A percentile compares a stretch with the other conserved stretches of the same genome.
phyloP scores from a whole-genome alignment of 306 rosid species.

The Begonia fuchsioides region DNA sequence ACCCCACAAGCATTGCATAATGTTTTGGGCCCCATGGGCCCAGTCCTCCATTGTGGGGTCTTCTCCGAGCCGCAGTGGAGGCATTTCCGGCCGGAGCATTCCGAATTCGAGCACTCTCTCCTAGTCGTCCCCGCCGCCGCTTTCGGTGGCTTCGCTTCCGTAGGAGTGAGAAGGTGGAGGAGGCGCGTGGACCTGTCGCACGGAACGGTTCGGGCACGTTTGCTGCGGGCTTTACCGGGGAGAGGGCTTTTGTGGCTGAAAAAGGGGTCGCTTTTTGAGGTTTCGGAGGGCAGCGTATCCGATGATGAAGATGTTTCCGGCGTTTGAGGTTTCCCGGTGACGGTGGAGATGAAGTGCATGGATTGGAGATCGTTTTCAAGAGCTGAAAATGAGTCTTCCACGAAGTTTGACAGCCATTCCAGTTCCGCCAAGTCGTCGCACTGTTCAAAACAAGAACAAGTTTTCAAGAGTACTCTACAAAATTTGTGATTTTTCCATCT shows the following conservation, averaged over 20 bases:
- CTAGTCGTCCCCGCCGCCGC: slow-evolving; percentile 4
- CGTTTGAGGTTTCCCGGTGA: slow-evolving; percentile 32
- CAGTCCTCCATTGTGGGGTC: slow-evolving; percentile 71
- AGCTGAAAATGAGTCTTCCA: slow-evolving; percentile 78
- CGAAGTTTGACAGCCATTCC: slow-evolving; percentile 94
- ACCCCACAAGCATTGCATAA: slow-evolving; percentile 68
- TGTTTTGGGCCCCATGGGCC: slow-evolving; percentile 67
- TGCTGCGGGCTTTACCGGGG: slow-evolving; percentile 91
- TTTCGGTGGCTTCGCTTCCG: slow-evolving; percentile 7
- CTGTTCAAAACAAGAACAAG: slow-evolving; percentile 24
- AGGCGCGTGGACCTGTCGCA: slow-evolving; percentile 97
- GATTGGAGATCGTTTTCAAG: slow-evolving; percentile 51
- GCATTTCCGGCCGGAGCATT: slow-evolving; percentile 32
- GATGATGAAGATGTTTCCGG: slow-evolving; percentile 79
- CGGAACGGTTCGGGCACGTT: slow-evolving; percentile 88
- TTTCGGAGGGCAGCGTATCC: slow-evolving; percentile 25
- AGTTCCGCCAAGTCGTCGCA: slow-evolving; percentile 78
- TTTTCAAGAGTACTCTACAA: too few relatives aligned
- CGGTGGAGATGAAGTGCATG: slow-evolving; percentile 38
- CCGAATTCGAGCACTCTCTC: slow-evolving; percentile 16
- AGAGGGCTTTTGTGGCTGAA: slow-evolving; percentile 63
- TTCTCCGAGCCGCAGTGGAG: slow-evolving; percentile 53
- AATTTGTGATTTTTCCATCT: too few relatives aligned
- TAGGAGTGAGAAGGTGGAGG: slow-evolving; percentile 38
- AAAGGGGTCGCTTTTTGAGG: slow-evolving; percentile 31